phyloP scores from a whole-genome alignment of 2,329 filamentous ascomycete species.

The Sporothrix schenckii region DNA sequence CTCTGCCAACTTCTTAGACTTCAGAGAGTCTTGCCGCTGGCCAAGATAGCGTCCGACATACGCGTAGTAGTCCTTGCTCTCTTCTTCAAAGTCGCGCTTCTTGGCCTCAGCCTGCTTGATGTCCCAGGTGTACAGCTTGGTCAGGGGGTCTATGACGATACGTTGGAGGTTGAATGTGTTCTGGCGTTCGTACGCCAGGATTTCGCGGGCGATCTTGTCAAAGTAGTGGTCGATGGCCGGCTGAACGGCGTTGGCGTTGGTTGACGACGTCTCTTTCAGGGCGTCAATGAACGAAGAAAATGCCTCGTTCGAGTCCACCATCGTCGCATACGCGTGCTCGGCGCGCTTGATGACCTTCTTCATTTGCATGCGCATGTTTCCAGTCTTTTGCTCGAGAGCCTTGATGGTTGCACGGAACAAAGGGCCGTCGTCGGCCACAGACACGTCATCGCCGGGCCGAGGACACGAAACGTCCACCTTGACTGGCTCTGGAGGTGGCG shows the following conservation, averaged over 20 bases:
- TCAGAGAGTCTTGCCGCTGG: slow-evolving; percentile 90
- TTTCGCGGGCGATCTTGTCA: slow-evolving; percentile 91
- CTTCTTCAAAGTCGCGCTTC: slow-evolving; percentile 97
- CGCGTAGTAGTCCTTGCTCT: slow-evolving; percentile 97
- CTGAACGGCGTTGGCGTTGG: slow-evolving; percentile 95
- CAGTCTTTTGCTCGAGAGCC: slow-evolving; percentile 92
- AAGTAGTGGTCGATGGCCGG: slow-evolving; percentile 98
- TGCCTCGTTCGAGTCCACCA: slow-evolving; percentile 82
- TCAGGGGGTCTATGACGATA: slow-evolving; percentile 91
- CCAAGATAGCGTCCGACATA: slow-evolving; percentile 96
- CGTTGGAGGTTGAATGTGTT: slow-evolving; percentile 85
- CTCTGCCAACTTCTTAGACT: slow-evolving; percentile 93
- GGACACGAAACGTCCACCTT: slow-evolving; percentile 89
- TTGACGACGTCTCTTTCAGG: slow-evolving; percentile 81
- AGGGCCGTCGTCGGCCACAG: slow-evolving; percentile 85
- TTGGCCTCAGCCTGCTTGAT: slow-evolving; percentile 98
- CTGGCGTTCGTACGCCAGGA: slow-evolving; percentile 80
- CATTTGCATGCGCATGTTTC: slow-evolving; percentile 90
- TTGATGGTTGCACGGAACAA: slow-evolving; percentile 97
- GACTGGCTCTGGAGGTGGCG: slow-evolving; percentile 55
- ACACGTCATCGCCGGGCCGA: slow-evolving; percentile 81
- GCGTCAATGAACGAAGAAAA: slow-evolving; percentile 82
- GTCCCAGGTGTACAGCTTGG: slow-evolving; percentile 88
- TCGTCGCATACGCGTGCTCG: slow-evolving; percentile 81
- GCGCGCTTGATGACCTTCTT: slow-evolving; percentile 94